phyloP scores from a whole-genome alignment of 192 early-diverging fungal species.

The Gonapodya prolifera region DNA sequence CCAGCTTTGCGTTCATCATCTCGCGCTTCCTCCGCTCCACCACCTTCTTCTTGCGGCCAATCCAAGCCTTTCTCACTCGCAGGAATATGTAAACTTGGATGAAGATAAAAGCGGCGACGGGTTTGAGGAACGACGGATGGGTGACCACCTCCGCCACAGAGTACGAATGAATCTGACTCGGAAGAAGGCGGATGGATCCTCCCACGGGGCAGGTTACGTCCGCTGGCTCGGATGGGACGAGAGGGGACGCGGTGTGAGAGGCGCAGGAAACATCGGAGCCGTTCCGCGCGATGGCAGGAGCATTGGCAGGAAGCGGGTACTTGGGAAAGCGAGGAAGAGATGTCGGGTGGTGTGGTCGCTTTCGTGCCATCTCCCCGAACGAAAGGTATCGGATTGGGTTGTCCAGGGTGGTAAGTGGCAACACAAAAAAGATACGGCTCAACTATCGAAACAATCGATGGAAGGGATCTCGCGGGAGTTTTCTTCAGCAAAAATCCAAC shows the following conservation, averaged over 20 bases:
- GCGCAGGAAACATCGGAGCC: not conserved
- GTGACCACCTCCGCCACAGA: not conserved
- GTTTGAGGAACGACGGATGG: not conserved
- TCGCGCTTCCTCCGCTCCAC: not conserved
- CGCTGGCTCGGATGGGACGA: not conserved
- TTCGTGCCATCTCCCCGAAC: not conserved
- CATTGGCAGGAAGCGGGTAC: not conserved
- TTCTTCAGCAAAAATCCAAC: no score
- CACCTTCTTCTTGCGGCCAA: no score
- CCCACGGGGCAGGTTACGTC: not conserved
- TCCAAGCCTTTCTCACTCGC: not conserved
- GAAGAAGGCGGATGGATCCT: not conserved
- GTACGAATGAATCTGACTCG: not conserved
- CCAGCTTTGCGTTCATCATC: not conserved
- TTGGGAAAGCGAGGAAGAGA: not conserved
- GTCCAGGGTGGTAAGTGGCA: no score
- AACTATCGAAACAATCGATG: no score
- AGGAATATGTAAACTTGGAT: not conserved
- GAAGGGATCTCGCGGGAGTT: no score
- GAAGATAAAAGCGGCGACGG: not conserved
- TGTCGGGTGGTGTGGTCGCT: not conserved
- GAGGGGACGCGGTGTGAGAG: not conserved
- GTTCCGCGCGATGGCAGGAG: not conserved
- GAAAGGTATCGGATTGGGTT: no score
- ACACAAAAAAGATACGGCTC: no score